A percentile compares a stretch with the other conserved stretches of the same genome.
Evolutionary conservation across 2,329 filamentous ascomycete species (phyloP).

Genomic region (Aspergillus clavatus): DNA sequence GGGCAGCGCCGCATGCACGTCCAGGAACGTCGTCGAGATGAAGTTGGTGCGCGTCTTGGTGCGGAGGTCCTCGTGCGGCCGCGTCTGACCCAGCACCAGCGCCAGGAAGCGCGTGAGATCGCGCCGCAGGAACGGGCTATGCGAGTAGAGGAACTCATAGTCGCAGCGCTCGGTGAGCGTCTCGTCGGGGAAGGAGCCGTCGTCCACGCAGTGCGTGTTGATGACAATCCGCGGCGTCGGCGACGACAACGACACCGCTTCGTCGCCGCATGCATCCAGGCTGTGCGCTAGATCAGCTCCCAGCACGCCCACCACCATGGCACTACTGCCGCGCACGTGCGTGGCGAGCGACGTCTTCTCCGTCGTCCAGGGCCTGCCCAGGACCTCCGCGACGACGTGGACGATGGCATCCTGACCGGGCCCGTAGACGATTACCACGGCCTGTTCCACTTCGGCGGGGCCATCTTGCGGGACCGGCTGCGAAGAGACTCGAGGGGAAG

Average conservation of each 20-base stretch:
- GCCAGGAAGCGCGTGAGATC: conserved; percentile 75
- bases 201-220: conserved; percentile 70
- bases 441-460: conserved; percentile 20
- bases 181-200: conserved; percentile 64
- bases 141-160: conserved; percentile 82
- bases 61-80: conserved; percentile 66
- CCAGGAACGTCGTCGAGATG: conserved; percentile 83
- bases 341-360: conserved; percentile 53
- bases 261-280: conserved; percentile 56
- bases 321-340: conserved; percentile 54
- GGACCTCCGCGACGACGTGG: conserved; percentile 68
- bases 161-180: conserved; percentile 65
- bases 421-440: conserved; percentile 64
- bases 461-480: conserved; percentile 11
- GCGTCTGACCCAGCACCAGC: conserved; percentile 73
- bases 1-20: conserved; percentile 74
- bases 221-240: conserved; percentile 61
- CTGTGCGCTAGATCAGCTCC: conserved; percentile 54
- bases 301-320: conserved; percentile 62
- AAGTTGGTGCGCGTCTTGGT: conserved; percentile 74
- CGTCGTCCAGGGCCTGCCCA: conserved; percentile 67
- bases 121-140: conserved; percentile 64
- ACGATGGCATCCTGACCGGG: conserved; percentile 69
- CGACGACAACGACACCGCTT: too few species aligned
- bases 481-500: conserved; percentile 4